Conservation (phyloP, 2,329 filamentous ascomycete species). For the Aspergillus amoenus region DNA sequence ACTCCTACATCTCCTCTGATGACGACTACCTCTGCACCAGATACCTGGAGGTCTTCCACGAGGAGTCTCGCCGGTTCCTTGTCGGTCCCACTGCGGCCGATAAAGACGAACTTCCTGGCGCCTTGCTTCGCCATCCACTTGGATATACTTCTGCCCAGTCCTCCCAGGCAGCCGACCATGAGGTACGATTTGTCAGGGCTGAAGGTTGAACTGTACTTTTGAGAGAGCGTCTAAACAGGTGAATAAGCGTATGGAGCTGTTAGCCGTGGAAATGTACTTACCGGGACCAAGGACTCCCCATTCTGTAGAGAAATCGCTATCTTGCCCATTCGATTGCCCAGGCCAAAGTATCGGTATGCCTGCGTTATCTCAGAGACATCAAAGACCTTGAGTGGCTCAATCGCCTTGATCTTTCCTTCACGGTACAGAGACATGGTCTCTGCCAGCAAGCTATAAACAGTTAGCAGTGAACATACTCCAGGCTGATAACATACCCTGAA, state of each 20-base stretch:
- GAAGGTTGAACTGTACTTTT: not conserved
- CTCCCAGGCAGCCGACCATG: conserved; percentile 56
- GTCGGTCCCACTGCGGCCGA: conserved; percentile 46
- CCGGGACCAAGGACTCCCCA: not conserved
- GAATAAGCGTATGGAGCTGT: not conserved
- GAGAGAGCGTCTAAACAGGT: not conserved
- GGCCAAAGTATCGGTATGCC: not conserved
- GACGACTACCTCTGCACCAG: conserved; percentile 6
- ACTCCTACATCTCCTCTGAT: conserved; percentile 11
- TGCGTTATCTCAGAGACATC: not conserved
- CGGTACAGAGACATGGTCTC: not conserved
- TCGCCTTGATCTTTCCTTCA: not conserved
- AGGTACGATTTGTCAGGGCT: conserved; percentile 41
- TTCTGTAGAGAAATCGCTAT: not conserved
- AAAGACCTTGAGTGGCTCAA: not conserved
- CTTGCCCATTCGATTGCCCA: not conserved
- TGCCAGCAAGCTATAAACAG: not conserved
- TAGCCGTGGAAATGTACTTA: not conserved
- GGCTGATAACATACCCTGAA: not conserved
- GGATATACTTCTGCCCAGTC: conserved; percentile 49
- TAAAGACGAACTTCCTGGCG: conserved; percentile 37
- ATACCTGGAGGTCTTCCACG: not conserved
- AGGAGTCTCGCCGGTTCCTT: conserved; percentile 4
- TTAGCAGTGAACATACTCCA: not conserved
- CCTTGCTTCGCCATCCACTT: conserved; percentile 17